A percentile compares a stretch with the other conserved stretches of the same genome.
These are phyloP conservation scores for Pseudocercospora pini-densiflorae DNA, from an alignment of 2,329 filamentous ascomycete genomes.

Conservation along the genomic window DNA sequence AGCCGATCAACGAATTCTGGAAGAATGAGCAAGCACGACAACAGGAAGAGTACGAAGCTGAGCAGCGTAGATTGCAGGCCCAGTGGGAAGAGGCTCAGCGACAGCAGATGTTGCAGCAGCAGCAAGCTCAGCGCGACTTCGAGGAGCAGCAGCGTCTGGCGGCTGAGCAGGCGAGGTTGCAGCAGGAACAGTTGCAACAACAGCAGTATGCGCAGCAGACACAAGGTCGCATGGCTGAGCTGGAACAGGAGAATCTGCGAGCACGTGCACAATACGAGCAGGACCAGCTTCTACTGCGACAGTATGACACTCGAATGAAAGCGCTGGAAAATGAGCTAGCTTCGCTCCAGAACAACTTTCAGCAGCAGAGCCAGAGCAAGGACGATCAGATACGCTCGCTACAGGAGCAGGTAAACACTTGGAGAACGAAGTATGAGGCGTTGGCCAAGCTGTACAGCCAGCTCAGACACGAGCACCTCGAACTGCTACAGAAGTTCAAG, in stretches of 20 bases:
- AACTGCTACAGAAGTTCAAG: slow-evolving; percentile 96
- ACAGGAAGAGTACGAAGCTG: slow-evolving; percentile 92
- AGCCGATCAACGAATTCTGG: slow-evolving; percentile 98
- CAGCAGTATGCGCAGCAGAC: slow-evolving; percentile 94
- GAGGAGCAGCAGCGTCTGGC: slow-evolving; percentile 90
- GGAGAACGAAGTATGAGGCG: slow-evolving; percentile 96
- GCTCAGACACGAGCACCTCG: slow-evolving; percentile 90
- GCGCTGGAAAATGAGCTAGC: slow-evolving; percentile 84
- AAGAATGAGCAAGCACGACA: slow-evolving; percentile 88
- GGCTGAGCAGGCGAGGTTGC: slow-evolving; percentile 85
- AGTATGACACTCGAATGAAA: slow-evolving; percentile 93
- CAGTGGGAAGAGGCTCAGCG: slow-evolving; percentile 82
- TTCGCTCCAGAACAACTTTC: slow-evolving; percentile 80
- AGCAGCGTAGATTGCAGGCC: slow-evolving; percentile 85
- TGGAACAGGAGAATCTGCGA: slow-evolving; percentile 93
- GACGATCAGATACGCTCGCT: slow-evolving; percentile 92
- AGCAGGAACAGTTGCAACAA: slow-evolving; percentile 85
- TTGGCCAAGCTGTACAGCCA: slow-evolving; percentile 97
- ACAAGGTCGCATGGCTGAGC: slow-evolving; percentile 90
- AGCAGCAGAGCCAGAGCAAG: slow-evolving; percentile 83
- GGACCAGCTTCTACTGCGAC: slow-evolving; percentile 96
- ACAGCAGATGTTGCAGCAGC: slow-evolving; percentile 78
- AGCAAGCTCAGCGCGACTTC: slow-evolving; percentile 91
- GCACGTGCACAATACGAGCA: slow-evolving; percentile 93
- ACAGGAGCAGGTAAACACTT: slow-evolving; percentile 97